Conservation (phyloP, 2,329 filamentous ascomycete species). For the Epichloe glyceriae region DNA sequence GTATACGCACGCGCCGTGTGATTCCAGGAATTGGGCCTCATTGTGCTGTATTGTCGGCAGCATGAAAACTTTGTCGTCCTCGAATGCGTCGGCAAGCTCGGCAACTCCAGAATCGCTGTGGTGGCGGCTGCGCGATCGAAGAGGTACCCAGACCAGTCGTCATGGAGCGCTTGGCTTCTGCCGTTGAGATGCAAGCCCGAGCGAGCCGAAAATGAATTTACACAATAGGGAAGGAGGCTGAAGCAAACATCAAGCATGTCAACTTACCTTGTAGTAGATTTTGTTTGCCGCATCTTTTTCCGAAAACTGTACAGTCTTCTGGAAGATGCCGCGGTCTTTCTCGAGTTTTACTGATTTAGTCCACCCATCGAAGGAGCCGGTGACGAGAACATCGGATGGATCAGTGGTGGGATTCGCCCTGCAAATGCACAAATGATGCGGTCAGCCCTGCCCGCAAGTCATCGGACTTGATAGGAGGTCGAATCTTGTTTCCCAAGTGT, state of each 20-base stretch:
- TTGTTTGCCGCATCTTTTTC: constrained; percentile 44
- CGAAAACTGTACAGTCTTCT: constrained; percentile 68
- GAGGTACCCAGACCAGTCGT: neutral
- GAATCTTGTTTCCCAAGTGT: neutral
- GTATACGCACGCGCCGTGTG: neutral
- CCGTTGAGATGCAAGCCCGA: too few species aligned
- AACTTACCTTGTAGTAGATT: constrained; percentile 84
- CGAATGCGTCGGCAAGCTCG: neutral
- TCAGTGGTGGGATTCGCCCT: constrained; percentile 77
- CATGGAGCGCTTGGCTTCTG: neutral
- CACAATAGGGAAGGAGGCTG: neutral
- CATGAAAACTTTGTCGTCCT: neutral
- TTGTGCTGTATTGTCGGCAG: neutral
- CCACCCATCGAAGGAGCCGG: constrained; percentile 94
- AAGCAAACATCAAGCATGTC: neutral
- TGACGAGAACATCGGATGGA: constrained; percentile 59
- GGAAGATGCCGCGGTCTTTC: constrained; percentile 58
- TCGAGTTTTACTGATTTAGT: constrained; percentile 72
- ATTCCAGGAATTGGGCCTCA: neutral
- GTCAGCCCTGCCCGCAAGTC: constrained; percentile 4
- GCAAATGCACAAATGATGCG: constrained; percentile 10
- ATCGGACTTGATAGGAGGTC: neutral
- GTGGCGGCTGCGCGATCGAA: neutral
- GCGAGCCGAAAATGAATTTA: neutral
- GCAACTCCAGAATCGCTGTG: neutral